Percentiles rank a stretch among this genome's conserved stretches.
These are phyloP conservation scores for Aspergillus campestris DNA, from an alignment of 495 filamentous ascomycete species.

Conservation along the genomic window DNA sequence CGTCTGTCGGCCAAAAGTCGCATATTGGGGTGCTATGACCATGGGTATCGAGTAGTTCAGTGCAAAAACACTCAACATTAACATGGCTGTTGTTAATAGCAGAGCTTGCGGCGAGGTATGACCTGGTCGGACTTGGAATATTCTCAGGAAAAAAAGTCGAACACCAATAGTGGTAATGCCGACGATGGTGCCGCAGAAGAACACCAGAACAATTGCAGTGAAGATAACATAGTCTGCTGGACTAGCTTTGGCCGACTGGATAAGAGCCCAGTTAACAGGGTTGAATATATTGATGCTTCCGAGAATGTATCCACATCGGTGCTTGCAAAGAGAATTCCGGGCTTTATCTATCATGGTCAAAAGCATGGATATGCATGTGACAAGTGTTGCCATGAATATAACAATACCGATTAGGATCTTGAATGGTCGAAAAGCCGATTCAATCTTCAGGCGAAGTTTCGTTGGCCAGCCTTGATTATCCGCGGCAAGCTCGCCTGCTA, in stretches of 20 bases:
- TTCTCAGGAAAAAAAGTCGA: slow-evolving; percentile 85
- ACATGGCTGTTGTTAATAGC: slow-evolving; percentile 82
- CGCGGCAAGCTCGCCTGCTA: slow-evolving; percentile 72
- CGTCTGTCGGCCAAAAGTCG: slow-evolving; percentile 88
- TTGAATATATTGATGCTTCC: slow-evolving; percentile 88
- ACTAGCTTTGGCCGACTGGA: slow-evolving; percentile 73
- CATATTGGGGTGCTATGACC: slow-evolving; percentile 88
- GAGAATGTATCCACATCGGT: slow-evolving; percentile 88
- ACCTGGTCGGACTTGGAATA: slow-evolving; percentile 84
- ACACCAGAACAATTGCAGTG: slow-evolving; percentile 68
- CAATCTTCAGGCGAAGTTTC: slow-evolving; percentile 64
- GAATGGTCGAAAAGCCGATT: slow-evolving; percentile 70
- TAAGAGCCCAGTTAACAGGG: slow-evolving; percentile 85
- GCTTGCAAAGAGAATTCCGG: slow-evolving; percentile 86
- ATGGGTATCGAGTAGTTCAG: slow-evolving; percentile 88
- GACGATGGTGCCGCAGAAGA: slow-evolving; percentile 79
- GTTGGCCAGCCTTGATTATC: slow-evolving; percentile 63
- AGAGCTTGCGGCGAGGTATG: slow-evolving; percentile 88
- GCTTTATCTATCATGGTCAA: slow-evolving; percentile 94
- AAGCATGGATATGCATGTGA: slow-evolving; percentile 87
- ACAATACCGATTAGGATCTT: slow-evolving; percentile 80
- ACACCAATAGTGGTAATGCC: slow-evolving; percentile 84
- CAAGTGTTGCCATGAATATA: slow-evolving; percentile 57
- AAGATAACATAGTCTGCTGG: slow-evolving; percentile 90
- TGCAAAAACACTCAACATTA: slow-evolving; percentile 79